Conservation (phyloP, 2,329 filamentous ascomycete species). For the Cadophora sp. region DNA sequence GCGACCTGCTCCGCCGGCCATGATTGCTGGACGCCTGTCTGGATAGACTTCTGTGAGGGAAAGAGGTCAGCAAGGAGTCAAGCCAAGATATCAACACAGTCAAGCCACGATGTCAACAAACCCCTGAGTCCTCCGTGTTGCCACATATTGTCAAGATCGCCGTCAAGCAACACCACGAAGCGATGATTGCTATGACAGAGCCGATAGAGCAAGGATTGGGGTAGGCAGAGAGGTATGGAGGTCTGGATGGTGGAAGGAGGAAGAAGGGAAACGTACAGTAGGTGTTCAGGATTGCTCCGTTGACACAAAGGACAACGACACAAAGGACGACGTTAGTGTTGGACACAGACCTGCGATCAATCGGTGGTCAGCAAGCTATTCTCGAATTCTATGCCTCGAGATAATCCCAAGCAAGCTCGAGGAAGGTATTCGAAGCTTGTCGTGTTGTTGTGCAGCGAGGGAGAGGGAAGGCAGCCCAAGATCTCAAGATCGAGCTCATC, state of each 20-base stretch:
- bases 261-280: not conserved
- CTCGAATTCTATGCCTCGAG: not conserved
- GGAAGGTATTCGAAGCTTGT: not conserved
- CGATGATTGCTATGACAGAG: not conserved
- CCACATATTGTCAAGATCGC: not conserved
- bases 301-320: conserved; percentile 14
- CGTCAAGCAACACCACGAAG: not conserved
- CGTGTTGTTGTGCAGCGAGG: not conserved
- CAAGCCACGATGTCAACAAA: not conserved
- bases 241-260: too few relatives aligned
- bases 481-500: not conserved
- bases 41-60: conserved; percentile 4
- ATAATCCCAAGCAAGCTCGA: not conserved
- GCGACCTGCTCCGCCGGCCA: conserved; percentile 30
- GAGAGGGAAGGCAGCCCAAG: not conserved
- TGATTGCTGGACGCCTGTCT: conserved; percentile 13
- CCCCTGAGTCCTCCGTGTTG: not conserved
- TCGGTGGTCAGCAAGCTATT: conserved; percentile 9
- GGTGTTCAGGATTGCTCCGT: conserved; percentile 9
- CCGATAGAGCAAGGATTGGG: not conserved
- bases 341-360: conserved; percentile 13
- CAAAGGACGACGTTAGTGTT: conserved; percentile 8
- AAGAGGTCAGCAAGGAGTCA: not conserved
- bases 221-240: not conserved
- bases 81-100: not conserved